phyloP scores from a whole-genome alignment of 805 yeast genomes.

The Peterozyma xylosa region DNA sequence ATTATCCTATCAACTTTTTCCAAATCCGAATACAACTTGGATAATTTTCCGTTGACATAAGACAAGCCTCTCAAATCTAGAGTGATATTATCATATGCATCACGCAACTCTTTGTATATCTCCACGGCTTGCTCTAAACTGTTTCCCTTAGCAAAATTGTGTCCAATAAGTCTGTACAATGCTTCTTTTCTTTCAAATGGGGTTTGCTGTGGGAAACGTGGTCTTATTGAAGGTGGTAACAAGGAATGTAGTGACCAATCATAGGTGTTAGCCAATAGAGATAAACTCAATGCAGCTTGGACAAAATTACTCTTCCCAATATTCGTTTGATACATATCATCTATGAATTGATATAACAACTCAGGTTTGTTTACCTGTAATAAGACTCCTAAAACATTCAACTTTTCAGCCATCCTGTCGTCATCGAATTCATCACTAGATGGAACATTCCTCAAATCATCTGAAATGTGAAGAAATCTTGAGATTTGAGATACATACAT shows the following conservation, averaged over 20 bases:
- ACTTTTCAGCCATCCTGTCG: conserved; percentile 73
- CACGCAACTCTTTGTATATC: conserved; percentile 67
- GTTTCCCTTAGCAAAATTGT: conserved; percentile 60
- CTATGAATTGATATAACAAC: conserved; percentile 69
- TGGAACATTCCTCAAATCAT: conserved; percentile 69
- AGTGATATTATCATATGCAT: conserved; percentile 63
- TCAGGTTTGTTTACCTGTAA: conserved; percentile 76
- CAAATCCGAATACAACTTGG: conserved; percentile 58
- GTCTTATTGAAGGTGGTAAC: conserved; percentile 52
- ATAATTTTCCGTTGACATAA: conserved; percentile 58
- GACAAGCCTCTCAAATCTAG: conserved; percentile 74
- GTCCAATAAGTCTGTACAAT: conserved; percentile 62
- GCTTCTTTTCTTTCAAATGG: conserved; percentile 76
- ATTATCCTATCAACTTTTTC: conserved; percentile 65
- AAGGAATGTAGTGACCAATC: conserved; percentile 58
- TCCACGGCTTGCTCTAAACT: conserved; percentile 77
- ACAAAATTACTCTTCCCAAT: conserved; percentile 52
- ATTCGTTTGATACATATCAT: conserved; percentile 64
- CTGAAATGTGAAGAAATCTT: conserved; percentile 56
- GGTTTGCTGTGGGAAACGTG: conserved; percentile 72
- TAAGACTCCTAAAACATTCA: conserved; percentile 69
- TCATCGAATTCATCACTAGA: conserved; percentile 78
- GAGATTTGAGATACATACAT: conserved; percentile 45
- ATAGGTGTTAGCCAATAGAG: conserved; percentile 68
- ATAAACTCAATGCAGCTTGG: conserved; percentile 80